Percentiles rank a stretch among this genome's conserved stretches.
Evolutionary conservation across 1,139 yeast species (phyloP).

Genomic region (Zygoascus sp.): DNA sequence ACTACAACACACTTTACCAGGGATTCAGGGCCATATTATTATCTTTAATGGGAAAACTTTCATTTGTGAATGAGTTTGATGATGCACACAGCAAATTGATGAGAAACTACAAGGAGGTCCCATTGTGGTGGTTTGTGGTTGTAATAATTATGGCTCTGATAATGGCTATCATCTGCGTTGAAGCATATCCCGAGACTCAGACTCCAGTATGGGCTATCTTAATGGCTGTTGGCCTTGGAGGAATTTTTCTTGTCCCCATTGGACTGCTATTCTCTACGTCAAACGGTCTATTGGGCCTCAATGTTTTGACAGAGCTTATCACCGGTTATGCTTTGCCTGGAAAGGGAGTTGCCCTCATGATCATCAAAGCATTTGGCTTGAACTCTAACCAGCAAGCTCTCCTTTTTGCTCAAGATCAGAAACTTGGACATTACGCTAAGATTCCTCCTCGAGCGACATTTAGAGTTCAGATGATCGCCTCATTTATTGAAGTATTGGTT

Average conservation of each 20-base stretch:
- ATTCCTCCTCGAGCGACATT: conserved; percentile 54
- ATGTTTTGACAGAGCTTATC: conserved; percentile 50
- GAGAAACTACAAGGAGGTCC: conserved; percentile 53
- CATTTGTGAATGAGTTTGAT: conserved; percentile 33
- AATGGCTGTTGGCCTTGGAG: conserved; percentile 51
- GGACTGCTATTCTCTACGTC: conserved; percentile 51
- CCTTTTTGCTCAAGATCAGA: conserved; percentile 51
- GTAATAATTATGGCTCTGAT: conserved; percentile 45
- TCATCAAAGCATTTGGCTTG: conserved; percentile 52
- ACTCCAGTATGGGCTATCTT: conserved; percentile 52
- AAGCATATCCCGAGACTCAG: conserved; percentile 27
- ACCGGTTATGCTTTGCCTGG: conserved; percentile 62
- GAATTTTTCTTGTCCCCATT: conserved; percentile 47
- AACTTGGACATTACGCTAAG: conserved; percentile 51
- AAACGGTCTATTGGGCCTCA: conserved; percentile 48
- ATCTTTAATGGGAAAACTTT: conserved; percentile 13
- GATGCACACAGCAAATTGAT: conserved; percentile 57
- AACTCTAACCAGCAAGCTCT: conserved; percentile 57
- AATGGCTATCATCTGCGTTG: conserved; percentile 44
- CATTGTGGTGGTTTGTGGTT: conserved; percentile 52
- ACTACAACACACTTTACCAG: conserved; percentile 16
- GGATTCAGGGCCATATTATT: conserved; percentile 4
- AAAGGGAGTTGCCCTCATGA: conserved; percentile 54
- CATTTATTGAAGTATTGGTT: conserved; percentile 35
- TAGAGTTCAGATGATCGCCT: conserved; percentile 47